Conservation (phyloP, 1,284 basidiomycete genomes). For the Pseudozyma sp. region DNA sequence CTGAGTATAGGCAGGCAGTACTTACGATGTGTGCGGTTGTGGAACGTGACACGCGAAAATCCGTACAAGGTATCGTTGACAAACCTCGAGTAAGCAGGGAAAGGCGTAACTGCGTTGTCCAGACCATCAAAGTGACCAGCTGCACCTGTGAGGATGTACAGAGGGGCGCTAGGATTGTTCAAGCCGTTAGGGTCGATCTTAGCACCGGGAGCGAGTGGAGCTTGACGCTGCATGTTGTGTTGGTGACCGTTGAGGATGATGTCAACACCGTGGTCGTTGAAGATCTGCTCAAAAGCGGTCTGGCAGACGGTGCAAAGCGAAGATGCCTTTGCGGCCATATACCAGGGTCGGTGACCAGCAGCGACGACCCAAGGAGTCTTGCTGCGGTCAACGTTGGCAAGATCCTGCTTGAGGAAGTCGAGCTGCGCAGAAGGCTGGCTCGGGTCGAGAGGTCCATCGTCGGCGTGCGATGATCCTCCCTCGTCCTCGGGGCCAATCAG, state of each 20-base stretch:
- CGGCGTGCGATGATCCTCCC: constrained; percentile 24
- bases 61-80: too few relatives aligned
- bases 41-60: too few relatives aligned
- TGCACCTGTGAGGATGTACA: constrained; percentile 14
- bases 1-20: too few relatives aligned
- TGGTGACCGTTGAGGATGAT: constrained; percentile 65
- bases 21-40: too few relatives aligned
- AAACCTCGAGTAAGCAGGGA: too few relatives aligned
- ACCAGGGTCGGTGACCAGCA: constrained; percentile 65
- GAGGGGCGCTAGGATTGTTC: constrained; percentile 58
- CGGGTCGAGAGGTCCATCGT: constrained; percentile 17
- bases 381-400: constrained; percentile 65
- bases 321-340: constrained; percentile 34
- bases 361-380: constrained; percentile 69
- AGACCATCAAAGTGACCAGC: too few relatives aligned
- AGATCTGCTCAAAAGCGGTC: constrained; percentile 63
- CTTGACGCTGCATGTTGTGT: constrained; percentile 67
- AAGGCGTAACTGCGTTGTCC: too few relatives aligned
- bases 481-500: constrained; percentile 35
- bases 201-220: constrained; percentile 53
- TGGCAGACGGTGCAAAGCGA: constrained; percentile 60
- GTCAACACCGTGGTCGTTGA: constrained; percentile 66
- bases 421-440: constrained; percentile 16
- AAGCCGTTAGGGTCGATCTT: constrained; percentile 44
- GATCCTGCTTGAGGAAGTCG: constrained; percentile 58